Conservation (phyloP, 768 basidiomycete genomes). For the Auricularia heimuer region DNA sequence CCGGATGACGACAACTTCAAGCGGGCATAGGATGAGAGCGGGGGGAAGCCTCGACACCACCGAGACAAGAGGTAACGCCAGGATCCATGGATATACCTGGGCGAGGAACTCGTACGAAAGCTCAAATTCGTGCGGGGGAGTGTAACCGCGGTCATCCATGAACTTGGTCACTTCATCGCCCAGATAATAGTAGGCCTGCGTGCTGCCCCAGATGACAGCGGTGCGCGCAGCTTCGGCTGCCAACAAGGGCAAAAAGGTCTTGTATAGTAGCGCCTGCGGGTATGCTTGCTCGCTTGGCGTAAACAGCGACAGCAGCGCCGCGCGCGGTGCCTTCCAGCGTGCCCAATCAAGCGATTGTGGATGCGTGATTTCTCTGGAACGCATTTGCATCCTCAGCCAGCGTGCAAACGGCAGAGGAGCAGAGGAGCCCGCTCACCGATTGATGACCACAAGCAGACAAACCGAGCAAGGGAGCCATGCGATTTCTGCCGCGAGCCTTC, state of each 20-base stretch:
- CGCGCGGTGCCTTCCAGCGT: neutral
- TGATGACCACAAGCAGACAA: neutral
- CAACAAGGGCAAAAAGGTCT: neutral
- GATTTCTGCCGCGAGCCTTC: neutral
- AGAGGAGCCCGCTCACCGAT: neutral
- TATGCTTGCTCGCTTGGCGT: neutral
- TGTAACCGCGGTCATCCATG: too few species aligned
- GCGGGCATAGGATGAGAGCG: neutral
- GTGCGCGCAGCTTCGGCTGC: neutral
- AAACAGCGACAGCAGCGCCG: neutral
- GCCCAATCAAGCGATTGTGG: neutral
- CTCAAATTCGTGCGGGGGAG: too few species aligned
- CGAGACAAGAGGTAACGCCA: neutral
- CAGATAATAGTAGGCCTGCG: too few species aligned
- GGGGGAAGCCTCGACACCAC: neutral
- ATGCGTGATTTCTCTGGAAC: neutral
- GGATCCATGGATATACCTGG: neutral
- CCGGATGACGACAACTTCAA: neutral
- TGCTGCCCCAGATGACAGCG: neutral
- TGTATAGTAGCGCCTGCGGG: neutral
- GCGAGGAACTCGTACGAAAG: too few species aligned
- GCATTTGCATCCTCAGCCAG: neutral
- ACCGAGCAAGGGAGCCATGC: neutral
- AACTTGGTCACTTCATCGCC: too few species aligned
- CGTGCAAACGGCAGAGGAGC: too few species aligned